A percentile compares a stretch with the other conserved stretches of the same genome.
These are phyloP conservation scores for Pleodorina starrii DNA, from an alignment of 139 green algal species.

Conservation along the genomic window DNA sequence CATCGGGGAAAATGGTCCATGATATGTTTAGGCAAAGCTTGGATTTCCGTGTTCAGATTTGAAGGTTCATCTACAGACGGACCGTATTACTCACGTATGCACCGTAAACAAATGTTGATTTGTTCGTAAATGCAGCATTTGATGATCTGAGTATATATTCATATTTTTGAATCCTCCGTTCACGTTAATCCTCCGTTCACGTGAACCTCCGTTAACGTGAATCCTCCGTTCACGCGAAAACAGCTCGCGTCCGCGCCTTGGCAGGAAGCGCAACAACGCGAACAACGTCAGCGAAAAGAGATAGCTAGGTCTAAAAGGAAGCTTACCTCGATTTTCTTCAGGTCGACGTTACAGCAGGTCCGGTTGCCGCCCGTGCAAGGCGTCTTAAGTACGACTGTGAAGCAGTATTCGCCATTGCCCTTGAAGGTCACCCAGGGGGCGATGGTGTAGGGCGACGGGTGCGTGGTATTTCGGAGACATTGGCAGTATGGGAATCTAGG, in stretches of 20 bases:
- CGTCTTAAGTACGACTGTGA: not conserved
- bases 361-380: not conserved
- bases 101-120: not conserved
- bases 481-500: not conserved
- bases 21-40: not conserved
- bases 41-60: not conserved
- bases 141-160: not conserved
- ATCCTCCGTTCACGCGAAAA: not conserved
- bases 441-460: not conserved
- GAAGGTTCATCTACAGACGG: not conserved
- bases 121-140: not conserved
- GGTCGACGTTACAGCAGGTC: not conserved
- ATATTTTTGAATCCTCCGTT: not conserved
- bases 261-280: too few relatives aligned
- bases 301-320: not conserved
- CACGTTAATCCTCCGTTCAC: too few relatives aligned
- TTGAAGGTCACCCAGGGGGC: not conserved
- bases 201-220: not conserved
- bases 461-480: not conserved
- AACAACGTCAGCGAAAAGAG: too few relatives aligned
- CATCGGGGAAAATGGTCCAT: not conserved
- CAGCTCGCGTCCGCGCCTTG: too few relatives aligned
- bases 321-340: slow-evolving; percentile 1
- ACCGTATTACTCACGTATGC: not conserved
- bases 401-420: not conserved